Evolutionary conservation across 768 basidiomycete species (phyloP).

Genomic region (Amanita pallidorosea): DNA sequence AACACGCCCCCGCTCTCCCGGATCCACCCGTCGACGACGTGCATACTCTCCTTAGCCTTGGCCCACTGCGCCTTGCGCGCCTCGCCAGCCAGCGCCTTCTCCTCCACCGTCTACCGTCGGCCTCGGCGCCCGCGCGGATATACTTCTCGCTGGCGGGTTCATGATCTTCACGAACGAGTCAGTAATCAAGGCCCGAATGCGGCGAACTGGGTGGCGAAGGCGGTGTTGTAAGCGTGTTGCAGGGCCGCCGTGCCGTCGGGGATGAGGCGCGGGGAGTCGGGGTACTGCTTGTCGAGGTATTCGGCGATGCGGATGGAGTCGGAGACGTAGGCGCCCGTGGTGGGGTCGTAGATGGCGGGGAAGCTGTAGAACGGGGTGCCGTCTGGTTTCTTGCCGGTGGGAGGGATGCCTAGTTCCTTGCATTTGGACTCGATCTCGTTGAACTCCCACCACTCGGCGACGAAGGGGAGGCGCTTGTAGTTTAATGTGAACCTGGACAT

Average conservation of each 20-base stretch:
- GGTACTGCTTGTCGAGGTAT: slow-evolving; percentile 35
- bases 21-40: slow-evolving; percentile 17
- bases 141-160: slow-evolving; percentile 20
- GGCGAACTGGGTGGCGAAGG: neutral
- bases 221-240: slow-evolving; percentile 4
- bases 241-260: slow-evolving; percentile 11
- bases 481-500: slow-evolving; percentile 21
- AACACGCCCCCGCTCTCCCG: slow-evolving; percentile 4
- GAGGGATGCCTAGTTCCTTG: slow-evolving; percentile 19
- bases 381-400: slow-evolving; percentile 19
- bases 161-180: slow-evolving; percentile 7
- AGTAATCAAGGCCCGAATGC: too few relatives aligned
- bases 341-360: slow-evolving; percentile 30
- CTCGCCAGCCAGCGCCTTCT: slow-evolving; percentile 19
- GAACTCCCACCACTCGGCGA: slow-evolving; percentile 33
- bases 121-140: slow-evolving; percentile 19
- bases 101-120: slow-evolving; percentile 25
- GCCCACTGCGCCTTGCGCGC: slow-evolving; percentile 25
- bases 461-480: slow-evolving; percentile 23
- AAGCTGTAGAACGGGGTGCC: slow-evolving; percentile 25
- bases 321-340: slow-evolving; percentile 20
- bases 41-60: slow-evolving; percentile 21
- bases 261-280: slow-evolving; percentile 18
- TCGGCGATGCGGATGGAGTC: slow-evolving; percentile 33
- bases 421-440: slow-evolving; percentile 26